phyloP scores from a whole-genome alignment of 768 basidiomycete species.

The Dacryopinax primogenitus region DNA sequence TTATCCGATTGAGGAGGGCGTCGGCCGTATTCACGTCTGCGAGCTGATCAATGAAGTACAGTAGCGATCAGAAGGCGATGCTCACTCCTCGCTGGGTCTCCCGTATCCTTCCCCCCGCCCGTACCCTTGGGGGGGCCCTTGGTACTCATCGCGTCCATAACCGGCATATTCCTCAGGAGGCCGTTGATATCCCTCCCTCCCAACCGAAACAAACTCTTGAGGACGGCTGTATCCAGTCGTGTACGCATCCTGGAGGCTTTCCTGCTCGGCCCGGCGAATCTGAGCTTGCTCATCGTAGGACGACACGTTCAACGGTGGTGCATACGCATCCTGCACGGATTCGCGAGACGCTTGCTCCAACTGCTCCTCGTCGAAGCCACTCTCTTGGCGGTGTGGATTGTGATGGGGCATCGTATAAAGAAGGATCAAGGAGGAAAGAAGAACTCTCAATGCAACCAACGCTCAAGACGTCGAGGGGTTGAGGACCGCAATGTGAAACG shows the following conservation, averaged over 20 bases:
- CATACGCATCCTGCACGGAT: conserved; percentile 1
- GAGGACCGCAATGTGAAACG: too few species aligned
- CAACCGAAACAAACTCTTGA: neutral
- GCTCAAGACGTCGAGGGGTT: too few species aligned
- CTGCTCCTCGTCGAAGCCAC: neutral
- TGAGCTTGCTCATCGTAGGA: neutral
- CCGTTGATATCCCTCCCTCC: neutral
- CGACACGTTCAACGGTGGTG: neutral
- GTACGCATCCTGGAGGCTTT: neutral
- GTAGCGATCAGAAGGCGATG: neutral
- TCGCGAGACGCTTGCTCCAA: neutral
- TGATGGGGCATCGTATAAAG: neutral
- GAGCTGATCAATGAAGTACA: neutral
- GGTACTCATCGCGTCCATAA: neutral
- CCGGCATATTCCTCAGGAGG: neutral
- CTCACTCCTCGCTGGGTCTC: neutral
- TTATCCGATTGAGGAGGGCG: neutral
- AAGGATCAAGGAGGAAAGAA: neutral
- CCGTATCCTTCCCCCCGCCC: neutral
- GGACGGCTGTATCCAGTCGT: neutral
- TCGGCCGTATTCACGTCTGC: neutral
- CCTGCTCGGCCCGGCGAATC: conserved; percentile 1
- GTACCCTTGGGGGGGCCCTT: neutral
- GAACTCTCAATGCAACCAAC: too few species aligned
- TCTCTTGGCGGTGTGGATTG: neutral